phyloP scores from a whole-genome alignment of 805 yeast genomes.

The Monosporozyma aquatica region DNA sequence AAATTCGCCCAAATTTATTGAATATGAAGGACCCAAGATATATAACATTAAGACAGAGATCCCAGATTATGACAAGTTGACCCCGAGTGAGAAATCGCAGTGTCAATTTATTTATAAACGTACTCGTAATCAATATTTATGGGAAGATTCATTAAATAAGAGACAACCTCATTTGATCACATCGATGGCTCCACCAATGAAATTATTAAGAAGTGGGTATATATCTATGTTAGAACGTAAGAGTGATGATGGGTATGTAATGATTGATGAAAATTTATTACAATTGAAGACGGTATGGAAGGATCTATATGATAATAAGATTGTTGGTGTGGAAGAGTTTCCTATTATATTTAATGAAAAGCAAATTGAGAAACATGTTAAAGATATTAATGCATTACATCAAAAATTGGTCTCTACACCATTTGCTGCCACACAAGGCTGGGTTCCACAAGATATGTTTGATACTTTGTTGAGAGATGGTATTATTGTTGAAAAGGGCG shows the following conservation, averaged over 20 bases:
- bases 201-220: conserved; percentile 59
- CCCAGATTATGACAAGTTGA: conserved; percentile 56
- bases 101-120: conserved; percentile 79
- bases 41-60: conserved; percentile 68
- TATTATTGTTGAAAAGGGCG: conserved; percentile 49
- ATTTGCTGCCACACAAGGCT: conserved; percentile 84
- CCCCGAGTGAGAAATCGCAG: conserved; percentile 67
- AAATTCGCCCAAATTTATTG: conserved; percentile 72
- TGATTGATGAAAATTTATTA: conserved; percentile 56
- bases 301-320: conserved; percentile 47
- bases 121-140: conserved; percentile 83
- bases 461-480: conserved; percentile 60
- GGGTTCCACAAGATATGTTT: conserved; percentile 94
- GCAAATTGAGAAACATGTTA: conserved; percentile 49
- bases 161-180: conserved; percentile 60
- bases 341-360: conserved; percentile 56
- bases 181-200: conserved; percentile 76
- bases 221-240: conserved; percentile 41
- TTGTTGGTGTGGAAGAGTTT: conserved; percentile 42
- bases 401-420: conserved; percentile 60
- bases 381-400: conserved; percentile 58
- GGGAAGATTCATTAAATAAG: conserved; percentile 71
- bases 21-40: conserved; percentile 82
- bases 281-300: conserved; percentile 66
- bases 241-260: conserved; percentile 46